These are phyloP conservation scores for Fusarium veterinarium DNA, from an alignment of 2,329 filamentous ascomycete genomes.

Conservation along the genomic window DNA sequence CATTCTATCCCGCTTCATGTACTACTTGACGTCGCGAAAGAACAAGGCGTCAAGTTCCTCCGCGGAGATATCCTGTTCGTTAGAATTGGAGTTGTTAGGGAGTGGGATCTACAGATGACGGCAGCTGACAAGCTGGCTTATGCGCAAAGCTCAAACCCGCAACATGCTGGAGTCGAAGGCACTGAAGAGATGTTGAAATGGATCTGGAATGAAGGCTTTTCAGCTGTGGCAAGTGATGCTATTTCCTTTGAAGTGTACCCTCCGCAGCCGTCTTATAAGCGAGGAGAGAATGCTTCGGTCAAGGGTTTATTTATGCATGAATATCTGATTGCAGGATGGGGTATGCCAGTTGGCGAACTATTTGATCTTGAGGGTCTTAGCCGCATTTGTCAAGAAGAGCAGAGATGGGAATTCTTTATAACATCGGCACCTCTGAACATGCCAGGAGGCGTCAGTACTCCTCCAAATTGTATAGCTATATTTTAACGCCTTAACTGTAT, in stretches of 20 bases:
- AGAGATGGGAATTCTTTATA: conserved; percentile 7
- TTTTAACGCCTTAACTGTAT: background rate
- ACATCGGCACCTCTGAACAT: background rate
- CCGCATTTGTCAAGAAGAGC: background rate
- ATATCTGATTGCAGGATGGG: background rate
- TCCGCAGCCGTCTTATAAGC: background rate
- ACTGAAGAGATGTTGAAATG: conserved; percentile 4
- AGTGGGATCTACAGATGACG: conserved; percentile 2
- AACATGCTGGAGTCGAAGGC: conserved; percentile 7
- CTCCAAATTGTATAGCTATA: conserved; percentile 9
- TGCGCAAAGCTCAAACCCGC: background rate
- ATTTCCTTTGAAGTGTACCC: conserved; percentile 6
- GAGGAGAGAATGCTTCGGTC: background rate
- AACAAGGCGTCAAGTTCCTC: background rate
- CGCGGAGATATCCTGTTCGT: background rate
- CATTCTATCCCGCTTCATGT: background rate
- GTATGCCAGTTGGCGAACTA: background rate
- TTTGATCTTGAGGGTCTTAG: background rate
- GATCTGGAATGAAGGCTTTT: conserved; percentile 7
- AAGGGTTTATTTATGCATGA: conserved; percentile 3
- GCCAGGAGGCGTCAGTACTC: conserved; percentile 6
- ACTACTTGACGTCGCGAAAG: background rate
- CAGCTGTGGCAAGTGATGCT: background rate
- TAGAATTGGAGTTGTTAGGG: background rate
- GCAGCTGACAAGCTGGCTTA: background rate